Base-by-base conservation (phyloP, 116 monocot species). In the Trichopus zeylanicus region DNA sequence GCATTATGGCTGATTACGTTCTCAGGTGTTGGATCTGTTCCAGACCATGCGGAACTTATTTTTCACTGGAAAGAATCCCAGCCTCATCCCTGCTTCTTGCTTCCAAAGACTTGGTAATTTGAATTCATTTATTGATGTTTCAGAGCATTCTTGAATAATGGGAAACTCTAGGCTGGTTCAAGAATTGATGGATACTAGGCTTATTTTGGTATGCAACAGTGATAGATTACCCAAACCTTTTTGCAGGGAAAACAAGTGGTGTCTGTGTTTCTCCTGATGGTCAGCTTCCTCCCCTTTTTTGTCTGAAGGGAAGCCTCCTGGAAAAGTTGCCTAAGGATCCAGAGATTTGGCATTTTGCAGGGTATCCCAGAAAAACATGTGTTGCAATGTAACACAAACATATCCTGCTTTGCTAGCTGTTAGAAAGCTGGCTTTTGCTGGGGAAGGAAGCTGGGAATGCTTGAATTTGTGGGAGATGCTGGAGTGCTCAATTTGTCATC, bases 401-500 rank as follows among this genome's bases (percentile, higher is more conserved):
- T 79, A 76, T 61, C 87, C 80, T 62, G 87, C 87, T 21, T 75
- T 82, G 37, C 8, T 87, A 56, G 63, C 73, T 35, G 57, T 97
- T 13, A 73, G 95, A 81, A 80, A 68, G 51, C 77, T 97, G 11
- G 90, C 95, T 42, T 84, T 84, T 46, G 20, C 73, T 54, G 95
- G 95, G 53, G 87, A 97, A 78, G 95, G 76, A 23, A 77, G 67
- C 54, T 66, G 66, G 70, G 87, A 87, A 25, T 97, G 95, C 51
- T 60, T 97, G 75, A 72, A 87, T 68, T 48, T 90, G 34, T 97
- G 95, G 95, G 95, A 97, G 61, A 47, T 90, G 28, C 39, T 97
- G 31, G 95, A 97, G 65, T 97, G 95, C 70, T 95, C 95, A 15
- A 83, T 95, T 55, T 95, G 95, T 66, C 78, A 90, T 69, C 95